A percentile compares a stretch with the other conserved stretches of the same genome.
These are phyloP conservation scores for Trichoderma pleuroti DNA, from an alignment of 2,329 filamentous ascomycete genomes.

Conservation along the genomic window DNA sequence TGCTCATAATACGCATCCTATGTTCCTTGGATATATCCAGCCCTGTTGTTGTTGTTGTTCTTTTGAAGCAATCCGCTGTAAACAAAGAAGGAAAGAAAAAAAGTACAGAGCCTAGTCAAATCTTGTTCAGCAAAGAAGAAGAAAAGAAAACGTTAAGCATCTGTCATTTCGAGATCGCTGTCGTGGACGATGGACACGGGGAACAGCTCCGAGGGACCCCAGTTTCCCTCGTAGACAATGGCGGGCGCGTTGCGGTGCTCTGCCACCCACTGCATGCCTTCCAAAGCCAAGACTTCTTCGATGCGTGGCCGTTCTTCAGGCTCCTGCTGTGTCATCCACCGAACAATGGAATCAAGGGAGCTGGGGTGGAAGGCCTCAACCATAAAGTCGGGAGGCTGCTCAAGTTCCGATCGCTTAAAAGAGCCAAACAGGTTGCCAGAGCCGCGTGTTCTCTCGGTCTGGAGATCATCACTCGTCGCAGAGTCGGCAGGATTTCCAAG, in stretches of 20 bases:
- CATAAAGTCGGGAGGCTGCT: constrained; percentile 82
- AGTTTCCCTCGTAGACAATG: constrained; percentile 95
- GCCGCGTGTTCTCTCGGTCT: constrained; percentile 32
- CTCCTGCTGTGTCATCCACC: constrained; percentile 80
- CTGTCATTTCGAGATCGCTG: constrained; percentile 57
- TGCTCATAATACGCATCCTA: constrained; percentile 21
- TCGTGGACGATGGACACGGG: constrained; percentile 37
- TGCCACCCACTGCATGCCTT: constrained; percentile 77
- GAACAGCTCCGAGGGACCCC: constrained; percentile 69
- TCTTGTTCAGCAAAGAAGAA: background rate
- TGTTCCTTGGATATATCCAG: constrained; percentile 32
- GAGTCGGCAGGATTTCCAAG: constrained; percentile 49
- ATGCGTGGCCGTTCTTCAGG: constrained; percentile 70
- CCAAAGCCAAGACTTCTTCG: constrained; percentile 67
- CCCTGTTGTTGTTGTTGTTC: constrained; percentile 25
- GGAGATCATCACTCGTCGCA: constrained; percentile 35
- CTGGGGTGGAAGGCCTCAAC: constrained; percentile 65
- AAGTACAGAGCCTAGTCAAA: background rate
- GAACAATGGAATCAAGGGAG: constrained; percentile 79
- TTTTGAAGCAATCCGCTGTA: constrained; percentile 20
- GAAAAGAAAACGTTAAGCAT: constrained; percentile 40
- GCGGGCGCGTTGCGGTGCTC: constrained; percentile 76
- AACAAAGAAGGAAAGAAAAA: background rate
- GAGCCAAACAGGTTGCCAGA: constrained; percentile 42
- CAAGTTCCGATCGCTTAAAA: constrained; percentile 48